Evolutionary conservation across 73 alveolate species (phyloP).

Genomic region (Tetrahymena thermophila): DNA sequence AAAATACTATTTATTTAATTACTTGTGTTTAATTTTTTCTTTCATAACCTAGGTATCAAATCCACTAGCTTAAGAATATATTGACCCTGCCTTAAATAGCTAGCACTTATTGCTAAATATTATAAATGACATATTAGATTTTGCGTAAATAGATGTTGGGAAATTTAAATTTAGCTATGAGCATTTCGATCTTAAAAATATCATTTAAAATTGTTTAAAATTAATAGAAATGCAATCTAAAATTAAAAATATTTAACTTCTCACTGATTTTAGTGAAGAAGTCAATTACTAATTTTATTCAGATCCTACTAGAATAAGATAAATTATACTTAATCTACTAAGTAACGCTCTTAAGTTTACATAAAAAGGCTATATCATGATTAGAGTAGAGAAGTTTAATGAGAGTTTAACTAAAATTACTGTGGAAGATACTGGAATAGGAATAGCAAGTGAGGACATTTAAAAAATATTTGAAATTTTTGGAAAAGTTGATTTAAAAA

Average conservation of each 20-base stretch:
- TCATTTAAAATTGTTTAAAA: neutral
- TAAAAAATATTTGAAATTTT: constrained; percentile 29
- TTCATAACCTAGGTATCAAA: neutral
- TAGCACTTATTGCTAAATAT: neutral
- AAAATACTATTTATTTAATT: neutral
- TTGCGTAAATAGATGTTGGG: neutral
- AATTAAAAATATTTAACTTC: neutral
- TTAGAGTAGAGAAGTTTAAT: neutral
- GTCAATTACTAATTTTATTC: neutral
- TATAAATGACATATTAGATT: neutral
- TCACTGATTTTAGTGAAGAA: neutral
- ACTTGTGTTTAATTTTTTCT: neutral
- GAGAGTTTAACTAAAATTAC: neutral
- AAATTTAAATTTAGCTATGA: neutral
- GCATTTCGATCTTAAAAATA: neutral
- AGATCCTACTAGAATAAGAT: neutral
- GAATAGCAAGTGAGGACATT: constrained; percentile 36
- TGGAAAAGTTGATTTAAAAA: constrained; percentile 37
- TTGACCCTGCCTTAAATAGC: neutral
- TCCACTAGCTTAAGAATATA: neutral
- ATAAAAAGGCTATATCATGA: neutral
- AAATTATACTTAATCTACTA: neutral
- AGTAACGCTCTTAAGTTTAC: constrained; percentile 4
- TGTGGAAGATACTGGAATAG: constrained; percentile 49
- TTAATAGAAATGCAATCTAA: neutral